Conservation (phyloP, 805 yeast species). For the Metschnikowia santaceciliae region DNA sequence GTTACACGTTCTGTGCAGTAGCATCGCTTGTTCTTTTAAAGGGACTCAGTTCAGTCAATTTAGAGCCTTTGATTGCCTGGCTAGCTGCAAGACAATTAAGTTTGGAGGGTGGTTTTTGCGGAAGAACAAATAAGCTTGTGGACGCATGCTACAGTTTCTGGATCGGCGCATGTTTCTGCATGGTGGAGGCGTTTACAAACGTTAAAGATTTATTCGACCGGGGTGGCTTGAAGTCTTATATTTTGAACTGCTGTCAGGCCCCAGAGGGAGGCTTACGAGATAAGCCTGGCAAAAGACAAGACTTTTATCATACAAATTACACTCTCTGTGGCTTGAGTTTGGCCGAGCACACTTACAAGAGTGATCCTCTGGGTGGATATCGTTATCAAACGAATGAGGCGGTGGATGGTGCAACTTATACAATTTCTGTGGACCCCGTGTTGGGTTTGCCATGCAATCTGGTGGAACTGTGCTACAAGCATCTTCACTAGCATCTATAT, state of each 20-base stretch:
- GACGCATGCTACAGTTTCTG: conserved; percentile 96
- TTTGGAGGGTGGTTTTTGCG: conserved; percentile 84
- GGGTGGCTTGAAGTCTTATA: conserved; percentile 57
- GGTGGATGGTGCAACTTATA: conserved; percentile 10
- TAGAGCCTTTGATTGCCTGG: conserved; percentile 62
- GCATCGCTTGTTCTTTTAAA: conserved; percentile 51
- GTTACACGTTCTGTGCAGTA: conserved; percentile 88
- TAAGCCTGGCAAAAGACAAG: conserved; percentile 79
- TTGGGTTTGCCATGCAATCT: conserved; percentile 52
- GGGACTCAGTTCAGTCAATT: conserved; percentile 36
- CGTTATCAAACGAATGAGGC: conserved; percentile 4
- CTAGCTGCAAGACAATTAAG: conserved; percentile 59
- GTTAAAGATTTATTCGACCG: conserved; percentile 43
- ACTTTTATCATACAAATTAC: conserved; percentile 89
- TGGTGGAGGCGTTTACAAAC: conserved; percentile 50
- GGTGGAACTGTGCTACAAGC: conserved; percentile 26
- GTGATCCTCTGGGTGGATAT: conserved; percentile 1
- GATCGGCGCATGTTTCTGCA: conserved; percentile 77
- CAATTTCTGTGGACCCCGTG: conserved; percentile 14
- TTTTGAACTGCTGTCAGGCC: conserved; percentile 73
- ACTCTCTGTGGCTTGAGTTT: conserved; percentile 70
- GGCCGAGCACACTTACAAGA: conserved; percentile 39
- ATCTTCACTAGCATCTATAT: conserved; percentile 3
- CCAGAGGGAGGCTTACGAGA: conserved; percentile 75
- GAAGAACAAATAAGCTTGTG: conserved; percentile 88